Evolutionary conservation across 2,329 filamentous ascomycete genomes (phyloP).

Genomic region (Trichoderma endophyticum): DNA sequence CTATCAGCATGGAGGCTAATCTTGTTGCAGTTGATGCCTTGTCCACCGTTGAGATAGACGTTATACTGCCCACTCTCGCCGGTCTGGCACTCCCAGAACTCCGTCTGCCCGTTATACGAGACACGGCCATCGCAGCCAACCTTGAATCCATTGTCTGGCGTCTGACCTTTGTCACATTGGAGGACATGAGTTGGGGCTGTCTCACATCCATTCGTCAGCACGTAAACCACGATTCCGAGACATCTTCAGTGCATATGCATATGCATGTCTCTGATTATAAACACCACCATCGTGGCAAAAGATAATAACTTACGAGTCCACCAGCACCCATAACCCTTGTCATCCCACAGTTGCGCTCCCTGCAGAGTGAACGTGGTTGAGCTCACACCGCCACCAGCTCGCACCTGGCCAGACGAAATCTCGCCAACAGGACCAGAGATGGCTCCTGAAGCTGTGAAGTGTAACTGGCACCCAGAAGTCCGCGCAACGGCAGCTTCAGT

Average conservation of each 20-base stretch:
- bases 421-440: constrained; percentile 56
- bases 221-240: constrained; percentile 3
- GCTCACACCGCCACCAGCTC: constrained; percentile 46
- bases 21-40: constrained; percentile 44
- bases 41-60: constrained; percentile 45
- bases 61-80: constrained; percentile 51
- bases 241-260: background rate
- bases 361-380: constrained; percentile 54
- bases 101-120: constrained; percentile 46
- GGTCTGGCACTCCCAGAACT: constrained; percentile 61
- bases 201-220: constrained; percentile 11
- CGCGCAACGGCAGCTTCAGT: constrained; percentile 22
- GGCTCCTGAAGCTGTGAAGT: constrained; percentile 47
- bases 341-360: constrained; percentile 53
- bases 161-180: constrained; percentile 57
- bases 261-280: background rate
- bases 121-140: constrained; percentile 52
- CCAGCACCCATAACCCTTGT: constrained; percentile 58
- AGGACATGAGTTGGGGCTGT: constrained; percentile 55
- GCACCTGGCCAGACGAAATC: constrained; percentile 56
- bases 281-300: background rate
- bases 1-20: constrained; percentile 44
- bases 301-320: constrained; percentile 49
- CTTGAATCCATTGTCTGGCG: constrained; percentile 52
- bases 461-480: constrained; percentile 38